Base-by-base conservation (phyloP, 1,139 yeast species). In the Suhomyces panamericanus region DNA sequence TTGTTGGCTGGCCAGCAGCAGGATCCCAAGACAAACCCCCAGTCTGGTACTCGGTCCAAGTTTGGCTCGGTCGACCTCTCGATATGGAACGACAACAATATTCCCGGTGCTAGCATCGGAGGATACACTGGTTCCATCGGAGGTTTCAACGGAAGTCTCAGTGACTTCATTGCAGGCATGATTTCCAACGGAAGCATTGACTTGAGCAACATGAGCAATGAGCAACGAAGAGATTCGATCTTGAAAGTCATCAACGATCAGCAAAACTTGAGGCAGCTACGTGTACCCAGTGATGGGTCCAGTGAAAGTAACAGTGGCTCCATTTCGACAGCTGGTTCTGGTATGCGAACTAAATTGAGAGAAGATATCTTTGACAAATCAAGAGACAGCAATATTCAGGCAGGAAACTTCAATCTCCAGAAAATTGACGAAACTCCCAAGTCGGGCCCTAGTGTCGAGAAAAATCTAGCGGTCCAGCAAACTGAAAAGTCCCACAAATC, bases 181-280 rank as follows among this genome's bases (percentile, higher is more conserved):
- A 56, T 70, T 37, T 62, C 67, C 22, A 72, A 65, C 49, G 74
- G 74, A 3, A 68, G 72, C 35, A 63, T 72, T 31, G 78, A 73
- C 50, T 67, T 73, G 32, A 62, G 59, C 44, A 67, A 65, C 44
- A 72, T 73, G 75, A 70, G 68, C 49, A 60, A 62, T 42, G 75
- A 70, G 49, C 75, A 73, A 53, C 63, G 78, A 41, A 58, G 78
- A 44, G 73, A 70, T 49, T 70, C 77, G 1, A 68, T 73, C 13
- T 57, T 73, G 48, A 71, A 69, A 47, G 56, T 69, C 8, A 59
- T 74, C 13, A 69, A 57, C 49, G 74, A 69, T 43, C 70, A 62
- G 50, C 66, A 60, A 35, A 48, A 38, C 35, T 42, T 53, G 41
- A 50, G 60, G 37, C 54, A 49, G 22, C 56, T 52, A 39, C 48